These are phyloP conservation scores for apple (Malus domestica) DNA, from an alignment of 306 rosid genomes.

Conservation along the genomic window DNA sequence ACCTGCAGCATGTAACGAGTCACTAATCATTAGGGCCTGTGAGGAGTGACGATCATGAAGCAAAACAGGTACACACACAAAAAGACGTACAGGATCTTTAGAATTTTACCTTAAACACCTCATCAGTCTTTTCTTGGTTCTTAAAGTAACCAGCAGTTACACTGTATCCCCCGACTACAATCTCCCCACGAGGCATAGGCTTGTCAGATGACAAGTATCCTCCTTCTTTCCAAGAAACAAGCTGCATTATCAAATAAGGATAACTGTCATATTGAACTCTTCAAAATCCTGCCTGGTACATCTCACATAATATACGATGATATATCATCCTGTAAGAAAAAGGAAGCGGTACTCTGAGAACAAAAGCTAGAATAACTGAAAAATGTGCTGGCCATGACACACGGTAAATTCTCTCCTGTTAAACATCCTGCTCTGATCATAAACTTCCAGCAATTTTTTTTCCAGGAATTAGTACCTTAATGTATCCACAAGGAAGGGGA, in stretches of 20 bases:
- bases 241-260: constrained; percentile 44
- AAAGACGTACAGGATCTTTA: background rate
- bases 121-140: constrained; percentile 70
- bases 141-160: constrained; percentile 87
- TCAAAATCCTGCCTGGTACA: background rate
- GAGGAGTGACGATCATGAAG: background rate
- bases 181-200: constrained; percentile 96
- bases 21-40: background rate
- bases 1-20: constrained; percentile 34
- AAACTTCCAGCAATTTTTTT: background rate
- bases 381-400: background rate
- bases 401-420: background rate
- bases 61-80: background rate
- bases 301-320: background rate
- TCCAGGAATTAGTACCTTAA: constrained; percentile 42
- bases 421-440: background rate
- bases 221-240: constrained; percentile 92
- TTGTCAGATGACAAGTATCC: constrained; percentile 70
- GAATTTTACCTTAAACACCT: constrained; percentile 68
- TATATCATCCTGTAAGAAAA: background rate
- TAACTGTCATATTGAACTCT: constrained; percentile 8
- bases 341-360: background rate
- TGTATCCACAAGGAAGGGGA: constrained; percentile 74
- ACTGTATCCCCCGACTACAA: constrained; percentile 70
- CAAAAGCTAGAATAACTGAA: background rate